These are phyloP conservation scores for Waltergamsia citrina DNA, from an alignment of 2,329 filamentous ascomycete genomes.

Conservation along the genomic window DNA sequence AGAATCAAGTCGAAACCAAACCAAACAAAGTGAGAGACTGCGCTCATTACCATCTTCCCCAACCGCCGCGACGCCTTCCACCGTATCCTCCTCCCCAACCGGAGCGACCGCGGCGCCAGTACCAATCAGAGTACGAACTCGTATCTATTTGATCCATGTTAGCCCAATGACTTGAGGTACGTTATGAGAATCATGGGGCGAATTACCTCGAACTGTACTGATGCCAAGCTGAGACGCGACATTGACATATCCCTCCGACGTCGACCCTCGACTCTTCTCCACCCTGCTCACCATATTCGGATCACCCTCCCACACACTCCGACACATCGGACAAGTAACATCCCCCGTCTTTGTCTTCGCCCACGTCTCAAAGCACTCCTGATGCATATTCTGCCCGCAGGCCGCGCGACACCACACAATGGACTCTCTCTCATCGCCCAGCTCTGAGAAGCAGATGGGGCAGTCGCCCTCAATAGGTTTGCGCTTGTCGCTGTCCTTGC, in stretches of 20 bases:
- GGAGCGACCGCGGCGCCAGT: too few relatives aligned
- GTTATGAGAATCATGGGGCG: too few relatives aligned
- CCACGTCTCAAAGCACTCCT: constrained; percentile 45
- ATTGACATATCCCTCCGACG: constrained; percentile 50
- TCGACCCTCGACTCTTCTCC: constrained; percentile 19
- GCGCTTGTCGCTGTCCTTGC: constrained; percentile 20
- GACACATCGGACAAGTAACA: constrained; percentile 53
- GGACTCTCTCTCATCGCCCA: constrained; percentile 23
- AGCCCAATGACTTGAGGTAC: too few relatives aligned
- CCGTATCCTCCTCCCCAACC: too few relatives aligned
- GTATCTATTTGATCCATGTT: too few relatives aligned
- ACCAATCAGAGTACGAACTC: too few relatives aligned
- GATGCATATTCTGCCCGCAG: constrained; percentile 47
- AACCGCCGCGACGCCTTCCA: too few relatives aligned
- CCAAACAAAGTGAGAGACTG: too few relatives aligned
- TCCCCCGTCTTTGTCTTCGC: constrained; percentile 29
- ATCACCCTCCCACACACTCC: constrained; percentile 44
- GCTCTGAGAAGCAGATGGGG: constrained; percentile 45
- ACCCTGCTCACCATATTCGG: constrained; percentile 29
- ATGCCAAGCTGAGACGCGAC: constrained; percentile 52
- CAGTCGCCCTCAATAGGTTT: constrained; percentile 44
- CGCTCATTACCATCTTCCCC: too few relatives aligned
- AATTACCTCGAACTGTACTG: constrained; percentile 36
- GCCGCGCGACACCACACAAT: constrained; percentile 41
- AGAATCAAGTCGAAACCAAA: too few relatives aligned